These are phyloP conservation scores for Fusarium sp. DNA, from an alignment of 2,329 filamentous ascomycete genomes.

Conservation along the genomic window DNA sequence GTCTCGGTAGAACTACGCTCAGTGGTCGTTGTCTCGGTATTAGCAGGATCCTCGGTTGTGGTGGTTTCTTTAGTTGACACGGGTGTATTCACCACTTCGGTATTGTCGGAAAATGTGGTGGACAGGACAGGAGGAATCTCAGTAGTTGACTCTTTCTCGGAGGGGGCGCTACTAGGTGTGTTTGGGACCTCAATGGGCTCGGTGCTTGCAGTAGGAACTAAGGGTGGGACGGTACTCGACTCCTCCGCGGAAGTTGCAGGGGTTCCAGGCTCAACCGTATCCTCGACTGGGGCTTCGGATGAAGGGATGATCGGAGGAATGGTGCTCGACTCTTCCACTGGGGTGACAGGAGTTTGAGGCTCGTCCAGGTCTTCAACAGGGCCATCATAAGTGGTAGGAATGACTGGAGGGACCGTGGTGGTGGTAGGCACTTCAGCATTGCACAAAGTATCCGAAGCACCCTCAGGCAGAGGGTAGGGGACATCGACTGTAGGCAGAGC, in stretches of 20 bases:
- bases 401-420: neutral
- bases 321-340: neutral
- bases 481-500: neutral
- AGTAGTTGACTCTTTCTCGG: neutral
- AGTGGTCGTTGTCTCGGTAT: neutral
- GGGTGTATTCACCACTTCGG: neutral
- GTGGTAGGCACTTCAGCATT: neutral
- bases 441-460: neutral
- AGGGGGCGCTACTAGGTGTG: neutral
- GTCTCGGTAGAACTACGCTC: neutral
- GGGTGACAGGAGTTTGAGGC: neutral
- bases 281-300: neutral
- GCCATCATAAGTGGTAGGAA: neutral
- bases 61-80: neutral
- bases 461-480: neutral
- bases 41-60: neutral
- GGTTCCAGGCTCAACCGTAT: neutral
- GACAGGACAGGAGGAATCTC: neutral
- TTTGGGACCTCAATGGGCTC: neutral
- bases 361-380: neutral
- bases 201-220: neutral
- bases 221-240: neutral
- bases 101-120: neutral
- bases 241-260: neutral
- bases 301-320: neutral